These are phyloP conservation scores for Ogataea sp. DNA, from an alignment of 805 yeast species.

Conservation along the genomic window DNA sequence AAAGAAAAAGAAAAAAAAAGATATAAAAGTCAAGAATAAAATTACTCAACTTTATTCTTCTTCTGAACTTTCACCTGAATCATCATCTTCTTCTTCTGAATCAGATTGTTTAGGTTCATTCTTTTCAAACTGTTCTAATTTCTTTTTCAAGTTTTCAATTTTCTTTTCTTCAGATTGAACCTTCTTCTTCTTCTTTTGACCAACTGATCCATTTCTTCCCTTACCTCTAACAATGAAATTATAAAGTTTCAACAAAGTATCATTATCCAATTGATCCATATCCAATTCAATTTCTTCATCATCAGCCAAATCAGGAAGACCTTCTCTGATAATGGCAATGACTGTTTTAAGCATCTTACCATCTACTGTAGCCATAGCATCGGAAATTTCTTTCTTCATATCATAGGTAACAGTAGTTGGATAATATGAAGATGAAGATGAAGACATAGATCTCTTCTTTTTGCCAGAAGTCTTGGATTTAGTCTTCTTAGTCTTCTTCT, in stretches of 20 bases:
- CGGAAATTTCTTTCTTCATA: conserved; percentile 92
- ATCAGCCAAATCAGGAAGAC: conserved; percentile 55
- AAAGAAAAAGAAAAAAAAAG: no score
- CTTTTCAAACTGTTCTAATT: conserved; percentile 62
- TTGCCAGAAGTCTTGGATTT: conserved; percentile 13
- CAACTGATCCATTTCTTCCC: conserved; percentile 23
- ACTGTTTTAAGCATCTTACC: conserved; percentile 80
- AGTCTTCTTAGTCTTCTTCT: conserved; percentile 32
- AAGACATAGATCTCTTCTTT: conserved; percentile 9
- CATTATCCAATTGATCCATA: conserved; percentile 84
- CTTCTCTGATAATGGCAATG: conserved; percentile 75
- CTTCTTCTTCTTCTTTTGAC: conserved; percentile 34
- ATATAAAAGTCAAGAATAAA: no score
- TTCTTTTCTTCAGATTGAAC: conserved; percentile 62
- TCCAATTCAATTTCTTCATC: conserved; percentile 96
- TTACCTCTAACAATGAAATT: conserved; percentile 60
- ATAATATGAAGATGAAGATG: conserved; percentile 12
- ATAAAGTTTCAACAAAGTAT: conserved; percentile 75
- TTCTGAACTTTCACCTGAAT: conserved; percentile 50
- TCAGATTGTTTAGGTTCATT: conserved; percentile 42
- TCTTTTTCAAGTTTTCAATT: conserved; percentile 63
- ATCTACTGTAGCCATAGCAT: conserved; percentile 65
- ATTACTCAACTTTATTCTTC: conserved; percentile 18
- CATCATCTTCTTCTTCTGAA: conserved; percentile 53
- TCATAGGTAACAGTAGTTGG: conserved; percentile 68